Evolutionary conservation across 1,284 basidiomycete species (phyloP).

Genomic region (Apiotrichum porosum): DNA sequence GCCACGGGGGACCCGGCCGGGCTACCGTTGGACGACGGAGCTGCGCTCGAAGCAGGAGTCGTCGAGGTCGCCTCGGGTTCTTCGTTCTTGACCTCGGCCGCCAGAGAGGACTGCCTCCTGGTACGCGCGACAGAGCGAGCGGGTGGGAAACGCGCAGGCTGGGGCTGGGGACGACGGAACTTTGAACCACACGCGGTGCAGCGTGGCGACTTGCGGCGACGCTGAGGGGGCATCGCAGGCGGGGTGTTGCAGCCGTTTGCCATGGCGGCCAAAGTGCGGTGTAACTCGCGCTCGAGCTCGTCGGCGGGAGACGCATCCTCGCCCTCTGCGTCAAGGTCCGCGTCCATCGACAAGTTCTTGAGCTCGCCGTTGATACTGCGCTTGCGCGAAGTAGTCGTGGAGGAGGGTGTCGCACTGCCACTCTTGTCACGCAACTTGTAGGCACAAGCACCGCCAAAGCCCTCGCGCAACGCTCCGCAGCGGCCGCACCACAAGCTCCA

Average conservation of each 20-base stretch:
- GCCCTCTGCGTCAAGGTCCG: background rate
- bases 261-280: constrained; percentile 2
- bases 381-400: too few species aligned
- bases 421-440: too few species aligned
- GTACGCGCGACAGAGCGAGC: constrained; percentile 13
- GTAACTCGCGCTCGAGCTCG: background rate
- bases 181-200: constrained; percentile 7
- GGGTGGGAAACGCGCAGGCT: constrained; percentile 6
- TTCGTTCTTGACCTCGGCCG: constrained; percentile 2
- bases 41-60: background rate
- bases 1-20: background rate
- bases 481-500: constrained; percentile 28
- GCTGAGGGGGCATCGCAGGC: background rate
- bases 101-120: constrained; percentile 1
- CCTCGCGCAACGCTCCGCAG: constrained; percentile 25
- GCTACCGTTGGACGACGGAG: background rate
- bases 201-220: background rate
- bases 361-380: too few species aligned
- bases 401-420: too few species aligned
- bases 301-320: constrained; percentile 1
- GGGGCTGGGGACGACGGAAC: constrained; percentile 7
- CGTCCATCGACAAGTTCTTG: background rate
- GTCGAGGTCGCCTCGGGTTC: background rate
- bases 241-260: background rate
- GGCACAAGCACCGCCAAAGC: background rate